Evolutionary conservation across 345 rosid species (phyloP), one percentile per base, ranked within the genome.

Genomic region (Gynandropsis gynandra): DNA sequence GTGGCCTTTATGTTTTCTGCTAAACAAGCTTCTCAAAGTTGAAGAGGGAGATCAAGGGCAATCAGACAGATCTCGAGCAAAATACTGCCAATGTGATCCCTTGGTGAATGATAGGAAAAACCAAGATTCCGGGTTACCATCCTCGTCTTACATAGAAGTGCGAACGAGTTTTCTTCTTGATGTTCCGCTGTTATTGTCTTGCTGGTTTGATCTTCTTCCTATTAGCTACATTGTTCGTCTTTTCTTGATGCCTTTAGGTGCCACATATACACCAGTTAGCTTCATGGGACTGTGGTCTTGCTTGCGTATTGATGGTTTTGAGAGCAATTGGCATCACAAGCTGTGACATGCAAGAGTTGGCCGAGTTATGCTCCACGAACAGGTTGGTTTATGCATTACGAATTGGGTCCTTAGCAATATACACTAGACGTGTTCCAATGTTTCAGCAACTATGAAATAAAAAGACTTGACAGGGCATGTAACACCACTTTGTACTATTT

Each of bases 221-320:
- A 19, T 27, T 56, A n/a, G 10, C 45, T 48, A 33, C 13, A 12
- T 52, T 50, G 13, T 10, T 48, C 41, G 3, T 46, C 39, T 34
- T 13, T 59, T 55, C 42, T 6, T 18, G 29, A 58, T 47, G 47
- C 13, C 40, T 16, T 49, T 72, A 92, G 96, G 92, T 90, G 31
- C 87, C 93, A 13, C 95, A 82, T 50, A 59, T 82, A 53, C 85
- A 78, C 52, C 97, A 87, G 78, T 59, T 81, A 59, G 74, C 63
- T 61, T 78, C 89, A 16, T 88, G 98, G 97, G 98, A 88, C 57
- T 88, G 98, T 42, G 98, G 98, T 21, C 82, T 87, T 42, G 98
- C 97, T 68, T 92, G 97, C 67, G 79, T 85, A 56, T 69, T 73
- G 38, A 87, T 92, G 98, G 83, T 70, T 63, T 75, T 92, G 75